Evolutionary conservation across 1,139 yeast genomes (phyloP), one percentile per base, ranked within the genome.

Genomic region (Saccharomyces hybrid): DNA sequence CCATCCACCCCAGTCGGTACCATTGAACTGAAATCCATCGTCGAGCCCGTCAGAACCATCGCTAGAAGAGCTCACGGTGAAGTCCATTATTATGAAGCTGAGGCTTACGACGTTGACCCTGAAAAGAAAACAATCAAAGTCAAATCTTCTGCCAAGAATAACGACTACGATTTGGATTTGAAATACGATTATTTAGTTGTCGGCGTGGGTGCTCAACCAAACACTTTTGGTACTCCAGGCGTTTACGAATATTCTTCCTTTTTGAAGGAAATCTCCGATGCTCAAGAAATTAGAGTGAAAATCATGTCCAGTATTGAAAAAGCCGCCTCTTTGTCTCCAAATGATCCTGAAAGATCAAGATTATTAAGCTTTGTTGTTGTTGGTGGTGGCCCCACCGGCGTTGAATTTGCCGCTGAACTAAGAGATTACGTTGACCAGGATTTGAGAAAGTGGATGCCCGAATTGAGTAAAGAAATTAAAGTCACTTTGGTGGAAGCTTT

Each of bases 311-410:
- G 86, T 63, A 83, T 88, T 68, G 96, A 88, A 74, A 84, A 86
- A 62, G 96, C 96, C 48, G 82, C 88, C 60, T 79, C 86, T 66
- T 80, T 86, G 69, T 86, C 91, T 51, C 76, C 78, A 61, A 86
- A 81, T 57, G 89, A 86, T 64, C 83, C 83, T 32, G 93, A 86
- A 70, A 82, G 96, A 73, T 82, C 84, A 75, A 80, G 95, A 71
- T 78, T 89, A 64, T 78, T 89, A 64, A 85, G 85, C 60, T 83
- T 90, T 63, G 90, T 89, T 57, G 93, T 89, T 58, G 95, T 91
- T 61, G 97, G 97, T 64, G 97, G 97, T 70, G 97, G 97, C 60
- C 96, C 97, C 68, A 90, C 97, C 53, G 97, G 97, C 74, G 97
- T 90, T 59, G 97, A 90, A 73, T 87, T 88, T 67, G 96, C 97